phyloP scores from a whole-genome alignment of 1,284 basidiomycete genomes.

The Limonomyces culmigenus region DNA sequence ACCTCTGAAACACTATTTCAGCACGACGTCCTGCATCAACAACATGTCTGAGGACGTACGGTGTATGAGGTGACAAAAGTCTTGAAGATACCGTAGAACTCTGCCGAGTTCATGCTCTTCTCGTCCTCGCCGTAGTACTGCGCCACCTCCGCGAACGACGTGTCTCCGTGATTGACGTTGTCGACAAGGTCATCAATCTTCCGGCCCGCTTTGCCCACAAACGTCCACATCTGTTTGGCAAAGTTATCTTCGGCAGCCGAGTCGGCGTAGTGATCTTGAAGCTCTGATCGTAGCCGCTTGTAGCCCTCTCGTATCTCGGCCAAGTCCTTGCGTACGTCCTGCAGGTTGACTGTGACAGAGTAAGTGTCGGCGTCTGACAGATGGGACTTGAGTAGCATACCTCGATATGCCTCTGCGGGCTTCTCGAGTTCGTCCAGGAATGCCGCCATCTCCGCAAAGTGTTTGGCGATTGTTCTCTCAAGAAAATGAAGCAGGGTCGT shows the following conservation, averaged over 20 bases:
- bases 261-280: slow-evolving; percentile 65
- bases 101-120: slow-evolving; percentile 63
- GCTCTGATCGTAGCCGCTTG: slow-evolving; percentile 58
- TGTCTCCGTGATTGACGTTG: slow-evolving; percentile 70
- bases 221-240: slow-evolving; percentile 80
- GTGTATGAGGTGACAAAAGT: slow-evolving; percentile 87
- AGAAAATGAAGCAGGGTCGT: slow-evolving; percentile 92
- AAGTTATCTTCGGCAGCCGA: slow-evolving; percentile 60
- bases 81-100: slow-evolving; percentile 92
- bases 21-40: slow-evolving; percentile 4
- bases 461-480: slow-evolving; percentile 75
- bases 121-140: slow-evolving; percentile 87
- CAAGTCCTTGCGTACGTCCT: slow-evolving; percentile 61
- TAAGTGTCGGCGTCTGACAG: neutral
- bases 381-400: slow-evolving; percentile 21
- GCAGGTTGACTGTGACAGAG: slow-evolving; percentile 42
- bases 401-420: slow-evolving; percentile 87
- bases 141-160: slow-evolving; percentile 67
- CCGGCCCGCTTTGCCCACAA: slow-evolving; percentile 55
- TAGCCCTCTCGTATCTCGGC: slow-evolving; percentile 66
- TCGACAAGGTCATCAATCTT: slow-evolving; percentile 73
- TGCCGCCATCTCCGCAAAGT: slow-evolving; percentile 77
- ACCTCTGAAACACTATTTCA: slow-evolving; percentile 44
- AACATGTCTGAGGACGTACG: slow-evolving; percentile 22
- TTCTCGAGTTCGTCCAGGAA: slow-evolving; percentile 84